Base-by-base conservation (phyloP, 2,329 filamentous ascomycete genomes). In the Aspergillus sp. region DNA sequence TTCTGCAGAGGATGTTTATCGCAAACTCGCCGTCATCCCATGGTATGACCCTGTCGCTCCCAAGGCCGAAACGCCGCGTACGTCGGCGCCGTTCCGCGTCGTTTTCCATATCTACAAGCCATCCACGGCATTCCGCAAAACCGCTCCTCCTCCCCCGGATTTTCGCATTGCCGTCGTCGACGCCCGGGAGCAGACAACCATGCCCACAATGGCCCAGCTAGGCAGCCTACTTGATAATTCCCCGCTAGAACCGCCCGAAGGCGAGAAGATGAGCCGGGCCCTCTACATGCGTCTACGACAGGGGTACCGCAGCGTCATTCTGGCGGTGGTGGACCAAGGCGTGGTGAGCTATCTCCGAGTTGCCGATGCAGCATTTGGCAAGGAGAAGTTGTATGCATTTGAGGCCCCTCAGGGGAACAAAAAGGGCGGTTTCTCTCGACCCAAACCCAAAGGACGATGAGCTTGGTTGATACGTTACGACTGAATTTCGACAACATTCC, bases 301-400 rank as follows among this genome's bases (percentile, higher is more conserved):
- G 69, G 95, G 92, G 1, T 87, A 89, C 73, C 85, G 91, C 64
- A 95, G 91, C 74, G 90, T 95, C 32, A 81, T 97, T 36, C 74
- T 99, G 24, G 95, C 93, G 0, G 85, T 98, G 2, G 92, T 97
- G 36, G 95, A 98, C 73, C 85, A 92, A 63, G 95, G 95, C 0
- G 83, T 98, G 22, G 89, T 93, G 50, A 98, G 94, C 73, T 98
- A 94, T 72, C 81, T 97, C 69, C 82, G 90, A 24, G 83, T 97
- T 59, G 87, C 85, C 1, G 92, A 98, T 78, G 87, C 87, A 11
- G 88, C 88, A 0, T 97, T 97, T 76, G 88, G 83, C 0, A 84
- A 86, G 63, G 92, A 96, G 75, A 86, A 78, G 73, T 70, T 96
- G 42, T 92, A 87, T 68, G 85, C 88, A 69, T 65, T 70, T 26